phyloP scores from a whole-genome alignment of 305 asterid genomes.

The Fraxinus baroniana region DNA sequence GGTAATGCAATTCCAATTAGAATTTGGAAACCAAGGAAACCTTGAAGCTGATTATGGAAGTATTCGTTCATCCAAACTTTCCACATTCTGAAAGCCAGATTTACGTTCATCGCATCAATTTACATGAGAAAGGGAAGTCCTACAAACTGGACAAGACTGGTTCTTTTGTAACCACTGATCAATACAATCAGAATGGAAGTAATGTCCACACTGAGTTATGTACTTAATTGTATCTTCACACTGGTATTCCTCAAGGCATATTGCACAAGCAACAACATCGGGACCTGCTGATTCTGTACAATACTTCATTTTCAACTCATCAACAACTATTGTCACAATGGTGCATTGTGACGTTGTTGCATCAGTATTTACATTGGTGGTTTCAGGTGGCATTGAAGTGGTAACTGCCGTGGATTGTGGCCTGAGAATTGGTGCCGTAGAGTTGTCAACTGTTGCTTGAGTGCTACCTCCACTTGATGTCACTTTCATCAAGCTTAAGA shows the following conservation, averaged over 20 bases:
- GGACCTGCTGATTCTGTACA: not conserved
- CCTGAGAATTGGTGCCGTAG: not conserved
- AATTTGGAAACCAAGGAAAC: not conserved
- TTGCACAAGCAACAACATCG: not conserved
- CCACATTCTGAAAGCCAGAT: not conserved
- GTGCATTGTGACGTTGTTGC: not conserved
- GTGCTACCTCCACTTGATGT: not conserved
- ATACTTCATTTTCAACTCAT: not conserved
- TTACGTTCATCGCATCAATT: not conserved
- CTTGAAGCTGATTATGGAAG: not conserved
- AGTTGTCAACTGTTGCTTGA: not conserved
- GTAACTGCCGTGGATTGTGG: slow-evolving; percentile 6
- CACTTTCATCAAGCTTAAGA: slow-evolving; percentile 5
- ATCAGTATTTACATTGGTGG: not conserved
- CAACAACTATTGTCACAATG: not conserved
- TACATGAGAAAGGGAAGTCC: slow-evolving; percentile 32
- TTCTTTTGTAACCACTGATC: slow-evolving; percentile 51
- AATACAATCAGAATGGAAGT: slow-evolving; percentile 47
- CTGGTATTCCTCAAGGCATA: slow-evolving; percentile 38
- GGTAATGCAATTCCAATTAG: not conserved
- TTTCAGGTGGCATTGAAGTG: not conserved
- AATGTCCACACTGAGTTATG: slow-evolving; percentile 51
- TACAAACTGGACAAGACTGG: slow-evolving; percentile 53
- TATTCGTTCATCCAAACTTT: not conserved
- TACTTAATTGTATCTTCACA: slow-evolving; percentile 34